Evolutionary conservation across 805 yeast genomes (phyloP).

Genomic region (Kodamaea hsintzibuensis): DNA sequence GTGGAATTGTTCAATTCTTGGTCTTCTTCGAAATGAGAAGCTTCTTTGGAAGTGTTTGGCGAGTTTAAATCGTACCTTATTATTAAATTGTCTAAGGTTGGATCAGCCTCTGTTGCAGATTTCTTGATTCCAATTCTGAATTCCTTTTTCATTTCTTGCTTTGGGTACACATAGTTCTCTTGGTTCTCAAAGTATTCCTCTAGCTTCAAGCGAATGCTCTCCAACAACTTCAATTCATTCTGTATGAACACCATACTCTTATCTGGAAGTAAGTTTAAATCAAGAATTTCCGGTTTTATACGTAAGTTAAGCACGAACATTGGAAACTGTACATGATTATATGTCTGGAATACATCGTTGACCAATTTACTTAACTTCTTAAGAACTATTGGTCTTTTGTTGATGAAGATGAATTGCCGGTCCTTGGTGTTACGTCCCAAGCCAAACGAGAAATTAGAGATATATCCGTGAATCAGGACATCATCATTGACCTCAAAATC

Average conservation of each 20-base stretch:
- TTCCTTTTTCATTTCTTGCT: slow-evolving; percentile 1
- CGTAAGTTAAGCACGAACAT: slow-evolving; percentile 61
- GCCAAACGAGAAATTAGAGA: slow-evolving; percentile 81
- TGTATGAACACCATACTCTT: slow-evolving; percentile 72
- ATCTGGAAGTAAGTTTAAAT: slow-evolving; percentile 91
- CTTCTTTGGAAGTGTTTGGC: not conserved
- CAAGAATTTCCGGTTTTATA: slow-evolving; percentile 56
- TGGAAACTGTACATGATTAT: slow-evolving; percentile 75
- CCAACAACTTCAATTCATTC: slow-evolving; percentile 61
- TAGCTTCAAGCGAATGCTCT: slow-evolving; percentile 54
- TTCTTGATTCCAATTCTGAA: not conserved
- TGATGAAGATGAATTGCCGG: slow-evolving; percentile 73
- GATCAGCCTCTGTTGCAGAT: not conserved
- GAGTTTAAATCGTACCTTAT: not conserved
- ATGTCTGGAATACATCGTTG: slow-evolving; percentile 72
- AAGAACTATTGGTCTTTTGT: slow-evolving; percentile 70
- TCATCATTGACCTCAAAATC: slow-evolving; percentile 39
- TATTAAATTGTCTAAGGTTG: not conserved
- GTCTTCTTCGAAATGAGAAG: not conserved
- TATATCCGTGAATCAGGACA: slow-evolving; percentile 53
- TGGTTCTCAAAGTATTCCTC: slow-evolving; percentile 44
- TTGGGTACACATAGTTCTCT: slow-evolving; percentile 23
- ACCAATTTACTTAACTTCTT: slow-evolving; percentile 56
- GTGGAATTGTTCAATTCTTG: not conserved
- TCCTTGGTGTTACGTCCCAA: slow-evolving; percentile 64